Evolutionary conservation across 2,329 filamentous ascomycete species (phyloP), one percentile per base, ranked within the genome.

Genomic region (Calonectria hongkongensis): DNA sequence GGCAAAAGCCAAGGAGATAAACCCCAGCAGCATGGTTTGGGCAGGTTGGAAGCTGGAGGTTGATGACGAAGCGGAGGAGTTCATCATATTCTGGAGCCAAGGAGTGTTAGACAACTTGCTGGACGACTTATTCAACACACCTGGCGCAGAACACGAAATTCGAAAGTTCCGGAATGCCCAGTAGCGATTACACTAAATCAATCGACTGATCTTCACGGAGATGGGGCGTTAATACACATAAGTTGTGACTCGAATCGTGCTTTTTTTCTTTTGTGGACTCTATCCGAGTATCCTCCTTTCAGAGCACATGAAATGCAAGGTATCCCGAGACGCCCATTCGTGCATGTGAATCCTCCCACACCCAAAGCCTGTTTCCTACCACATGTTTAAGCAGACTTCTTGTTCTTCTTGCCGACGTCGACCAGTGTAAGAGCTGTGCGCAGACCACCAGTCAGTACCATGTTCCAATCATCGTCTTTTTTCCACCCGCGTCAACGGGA

Each of bases 281-380:
- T 84, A 84, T 84, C 76, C 81, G 82, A 84, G 82, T 79, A 82
- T 79, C 79, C 80, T 80, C 80, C 80, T 78, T 82, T 81, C 81
- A 82, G 82, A 84, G 81, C 82, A 84, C 83, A 83, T 83, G 82
- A 88, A 87, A 88, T 87, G 86, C 85, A 87, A 87, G 86, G 85
- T 87, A 87, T 87, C 86, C 87, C 86, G 85, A 87, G 87, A 90
- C 88, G 88, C 88, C 88, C 84, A 84, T 84, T 87, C 82, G 84
- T 87, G 85, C 82, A 83, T 82, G 78, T 81, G 78, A 80, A 81
- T 81, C 78, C 78, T 83, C 79, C 79, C 78, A 76, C 80, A 73
- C 76, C 79, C 78, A 79, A 78, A 76, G 60, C 65, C 76, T 68
- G 77, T 77, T 75, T 75, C 43, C 74, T 76, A 76, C 74, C 73